Evolutionary conservation across 306 rosid genomes (phyloP), one percentile per base, ranked within the genome.

Genomic region (Lablab purpureus): DNA sequence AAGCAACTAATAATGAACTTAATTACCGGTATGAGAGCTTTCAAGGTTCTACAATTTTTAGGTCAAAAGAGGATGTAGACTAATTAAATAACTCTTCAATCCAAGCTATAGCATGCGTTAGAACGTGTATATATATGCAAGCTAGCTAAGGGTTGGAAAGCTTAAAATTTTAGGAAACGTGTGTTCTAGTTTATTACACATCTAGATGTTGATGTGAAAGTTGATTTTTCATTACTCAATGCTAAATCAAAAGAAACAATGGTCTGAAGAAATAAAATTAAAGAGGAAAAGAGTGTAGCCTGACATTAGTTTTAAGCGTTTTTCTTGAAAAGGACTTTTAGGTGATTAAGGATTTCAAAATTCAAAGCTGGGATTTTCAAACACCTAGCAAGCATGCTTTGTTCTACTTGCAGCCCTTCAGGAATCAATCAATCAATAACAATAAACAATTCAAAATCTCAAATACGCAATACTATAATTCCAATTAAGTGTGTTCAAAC

Each of bases 321-420:
- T 43, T 3, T 21, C 27, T 32, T 32, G 63, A 17, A 71, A 47
- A 25, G 13, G 72, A 49, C 43, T 19, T 7, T 10, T 6, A 19
- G 59, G n/a, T 6, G 41, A 25, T 17, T 8, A 43, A 15, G n/a
- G 21, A 32, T 46, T 74, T 55, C 70, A 66, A 81, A 72, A 23
- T 64, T 13, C 46, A 40, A 64, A n/a, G 47, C 19, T 51, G 55
- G 47, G 36, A 28, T 63, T 63, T 80, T 50, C 74, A 72, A 80
- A 36, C 41, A 36, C 67, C 79, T 27, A 80, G 41, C 75, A 36
- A n/a, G n/a, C n/a, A n/a, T 67, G 67, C 25, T 0, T 23, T 45
- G 50, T 58, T 70, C 70, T 14, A 19, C 25, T 52, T 13, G 10
- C 30, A 19, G 18, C 67, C 59, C 30, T 17, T 59, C 47, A 3